Evolutionary conservation across 345 rosid genomes (phyloP), one percentile per base, ranked within the genome.

Genomic region (Punica granatum): DNA sequence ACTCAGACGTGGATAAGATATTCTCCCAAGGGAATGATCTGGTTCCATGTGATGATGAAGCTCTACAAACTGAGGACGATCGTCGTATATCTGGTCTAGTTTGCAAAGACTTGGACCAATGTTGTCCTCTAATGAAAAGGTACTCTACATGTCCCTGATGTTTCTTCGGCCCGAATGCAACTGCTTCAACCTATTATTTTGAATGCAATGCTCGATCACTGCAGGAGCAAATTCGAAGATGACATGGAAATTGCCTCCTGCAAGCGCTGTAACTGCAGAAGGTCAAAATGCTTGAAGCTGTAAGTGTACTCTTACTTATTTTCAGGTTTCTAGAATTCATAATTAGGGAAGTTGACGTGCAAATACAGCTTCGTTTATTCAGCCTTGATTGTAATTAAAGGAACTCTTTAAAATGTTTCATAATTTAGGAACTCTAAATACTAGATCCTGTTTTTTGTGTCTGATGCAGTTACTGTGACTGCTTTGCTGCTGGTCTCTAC

Each of bases 401-500:
- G 5, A 37, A 4, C 11, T 37, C 41, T 37, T 5, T 4, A 37
- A 37, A 5, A 37, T 37, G 11, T 37, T 5, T 37, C 63, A 2
- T 14, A 59, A 28, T n/a, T n/a, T n/a, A n/a, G n/a, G n/a, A n/a
- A n/a, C n/a, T n/a, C n/a, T 7, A 33, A 3, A 34, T 44, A 39
- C 12, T 13, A 33, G 14, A 7, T 42, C 10, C 7, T n/a, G 33
- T 71, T 42, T 13, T 53, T 12, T 25, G 43, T 21, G 46, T 42
- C 67, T 51, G 3, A 41, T 73, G 76, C 86, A 94, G 99, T 75
- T 94, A 94, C 75, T 94, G 99, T 65, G 99, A 94, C 81, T 94
- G 99, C 68, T 94, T 94, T 84, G 99, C 98, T 80, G 96, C 99
- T 65, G 98, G 99, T 37, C 89, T 89, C 16, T 94, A 91, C 69